Evolutionary conservation across 73 alveolate genomes (phyloP), one percentile per base, ranked within the genome.

Genomic region (Paramecium biaurelia): DNA sequence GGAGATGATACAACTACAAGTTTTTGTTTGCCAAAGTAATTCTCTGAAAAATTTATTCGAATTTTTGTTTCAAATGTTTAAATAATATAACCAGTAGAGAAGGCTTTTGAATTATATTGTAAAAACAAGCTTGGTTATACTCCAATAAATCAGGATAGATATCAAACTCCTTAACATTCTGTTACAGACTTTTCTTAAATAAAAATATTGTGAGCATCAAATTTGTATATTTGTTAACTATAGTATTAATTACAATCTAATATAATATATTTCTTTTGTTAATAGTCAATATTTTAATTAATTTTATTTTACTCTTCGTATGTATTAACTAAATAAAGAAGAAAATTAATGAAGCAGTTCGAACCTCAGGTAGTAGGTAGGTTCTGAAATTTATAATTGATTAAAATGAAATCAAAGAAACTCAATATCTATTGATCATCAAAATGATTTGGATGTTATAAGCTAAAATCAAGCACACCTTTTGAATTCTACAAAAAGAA

Each of bases 381-480:
- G 24, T 76, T 0, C 21, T 76, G 26, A 76, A 76, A 20, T 76
- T 76, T 9, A 76, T 11, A 20, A 76, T 74, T 4, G 70, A 76
- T 11, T 9, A 9, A n/a, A 70, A 70, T 10, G 85, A 5, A 70
- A 8, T 70, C 2, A 18, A 41, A 34, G 89, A 76, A 21, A 42
- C 1, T 11, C 45, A 76, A 7, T 76, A 38, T 45, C 5, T 76
- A 23, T 76, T 0, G 89, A 76, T 38, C 74, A 76, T 45, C 21
- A 76, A 38, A 18, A 35, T 76, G 89, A 76, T 38, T n/a, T 76
- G 5, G 89, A 76, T 23, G 89, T 34, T 20, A 76, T 45, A 76
- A 76, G 24, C 6, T 76, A 24, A 20, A 18, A 21, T 23, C 70
- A 8, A 76, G n/a, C 6, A 38, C 43, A 21, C 24, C 70, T 8